Percentiles rank a stretch among this genome's conserved stretches.
These are phyloP conservation scores for Austroboletus sp. DNA, from an alignment of 1,284 basidiomycete species.

Conservation along the genomic window DNA sequence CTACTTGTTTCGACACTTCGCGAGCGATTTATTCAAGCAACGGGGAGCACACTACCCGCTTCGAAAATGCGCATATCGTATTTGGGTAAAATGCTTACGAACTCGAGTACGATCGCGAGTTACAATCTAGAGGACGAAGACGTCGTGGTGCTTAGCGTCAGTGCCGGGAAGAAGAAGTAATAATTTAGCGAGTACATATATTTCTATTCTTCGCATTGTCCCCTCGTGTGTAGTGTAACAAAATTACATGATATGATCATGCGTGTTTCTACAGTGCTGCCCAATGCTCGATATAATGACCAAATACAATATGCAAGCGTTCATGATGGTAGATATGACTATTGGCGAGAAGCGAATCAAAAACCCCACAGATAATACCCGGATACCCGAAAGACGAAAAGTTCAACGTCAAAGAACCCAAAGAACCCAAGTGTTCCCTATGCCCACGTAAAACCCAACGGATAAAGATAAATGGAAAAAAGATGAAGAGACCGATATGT, in stretches of 20 bases:
- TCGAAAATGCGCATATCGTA: conserved; percentile 75
- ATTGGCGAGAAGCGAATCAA: conserved; percentile 3
- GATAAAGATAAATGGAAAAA: conserved; percentile 13
- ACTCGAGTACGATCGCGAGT: conserved; percentile 73
- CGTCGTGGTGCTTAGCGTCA: conserved; percentile 64
- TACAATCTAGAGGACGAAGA: conserved; percentile 90
- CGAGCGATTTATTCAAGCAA: conserved; percentile 73
- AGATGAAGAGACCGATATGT: conserved; percentile 2
- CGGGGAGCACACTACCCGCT: conserved; percentile 69
- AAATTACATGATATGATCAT: conserved; percentile 13
- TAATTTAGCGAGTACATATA: neutral
- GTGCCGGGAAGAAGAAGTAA: conserved; percentile 71
- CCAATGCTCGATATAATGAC: conserved; percentile 15
- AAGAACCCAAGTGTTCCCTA: conserved; percentile 5
- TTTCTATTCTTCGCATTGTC: conserved; percentile 4
- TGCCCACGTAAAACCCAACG: conserved; percentile 21
- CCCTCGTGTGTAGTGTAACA: conserved; percentile 8
- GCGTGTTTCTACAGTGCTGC: conserved; percentile 6
- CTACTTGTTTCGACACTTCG: conserved; percentile 79
- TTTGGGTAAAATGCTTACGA: conserved; percentile 77
- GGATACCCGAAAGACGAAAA: conserved; percentile 6
- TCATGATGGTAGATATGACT: conserved; percentile 17
- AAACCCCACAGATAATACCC: neutral
- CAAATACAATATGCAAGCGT: conserved; percentile 17
- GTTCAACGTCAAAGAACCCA: conserved; percentile 4